phyloP scores from a whole-genome alignment of 2,329 filamentous ascomycete genomes.

The Aspergillus niger region DNA sequence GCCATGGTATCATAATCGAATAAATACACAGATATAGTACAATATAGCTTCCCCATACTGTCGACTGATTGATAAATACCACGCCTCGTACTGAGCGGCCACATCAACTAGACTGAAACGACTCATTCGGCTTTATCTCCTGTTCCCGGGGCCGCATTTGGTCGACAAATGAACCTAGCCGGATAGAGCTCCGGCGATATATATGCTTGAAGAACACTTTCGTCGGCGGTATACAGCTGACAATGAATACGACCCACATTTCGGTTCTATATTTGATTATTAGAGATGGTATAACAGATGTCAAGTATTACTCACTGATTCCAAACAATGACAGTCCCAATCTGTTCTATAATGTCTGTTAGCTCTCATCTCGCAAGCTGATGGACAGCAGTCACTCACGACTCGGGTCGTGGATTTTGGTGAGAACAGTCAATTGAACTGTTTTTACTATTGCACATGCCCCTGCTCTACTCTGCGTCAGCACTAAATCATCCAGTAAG shows the following conservation, averaged over 20 bases:
- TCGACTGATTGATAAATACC: too few species aligned
- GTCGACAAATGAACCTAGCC: background rate
- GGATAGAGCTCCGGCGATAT: background rate
- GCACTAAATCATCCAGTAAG: background rate
- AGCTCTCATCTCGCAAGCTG: background rate
- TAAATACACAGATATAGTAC: too few species aligned
- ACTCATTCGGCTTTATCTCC: background rate
- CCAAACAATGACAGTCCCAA: conserved; percentile 19
- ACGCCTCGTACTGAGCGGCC: background rate
- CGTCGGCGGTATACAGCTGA: conserved; percentile 24
- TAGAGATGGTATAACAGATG: background rate
- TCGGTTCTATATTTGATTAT: conserved; percentile 17
- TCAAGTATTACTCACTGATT: conserved; percentile 18
- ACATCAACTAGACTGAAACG: background rate
- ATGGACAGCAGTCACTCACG: conserved; percentile 14
- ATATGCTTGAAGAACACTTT: conserved; percentile 10
- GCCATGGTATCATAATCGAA: too few species aligned
- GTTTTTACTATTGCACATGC: conserved; percentile 25
- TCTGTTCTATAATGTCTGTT: conserved; percentile 9
- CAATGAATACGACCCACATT: conserved; percentile 30
- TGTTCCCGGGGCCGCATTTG: background rate
- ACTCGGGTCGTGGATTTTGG: conserved; percentile 14
- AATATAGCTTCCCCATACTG: too few species aligned
- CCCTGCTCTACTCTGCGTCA: conserved; percentile 16
- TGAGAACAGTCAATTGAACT: conserved; percentile 13